Conservation (phyloP, 2,329 filamentous ascomycete genomes). For the Ophiostoma perfectum region DNA sequence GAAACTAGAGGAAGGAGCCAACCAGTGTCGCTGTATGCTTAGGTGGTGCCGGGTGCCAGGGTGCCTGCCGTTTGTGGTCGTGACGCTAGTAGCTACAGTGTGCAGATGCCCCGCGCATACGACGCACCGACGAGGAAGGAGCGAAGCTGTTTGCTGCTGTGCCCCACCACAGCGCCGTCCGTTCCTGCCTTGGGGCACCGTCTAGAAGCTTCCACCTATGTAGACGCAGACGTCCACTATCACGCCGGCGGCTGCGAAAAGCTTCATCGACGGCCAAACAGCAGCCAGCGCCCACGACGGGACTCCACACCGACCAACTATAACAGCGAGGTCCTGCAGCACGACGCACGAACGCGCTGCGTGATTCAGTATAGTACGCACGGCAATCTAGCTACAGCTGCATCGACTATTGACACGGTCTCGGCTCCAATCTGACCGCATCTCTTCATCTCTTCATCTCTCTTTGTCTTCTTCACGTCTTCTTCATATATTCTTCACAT, state of each 20-base stretch:
- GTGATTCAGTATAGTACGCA: not conserved
- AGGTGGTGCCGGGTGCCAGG: not conserved
- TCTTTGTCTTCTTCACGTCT: not conserved
- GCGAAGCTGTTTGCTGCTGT: not conserved
- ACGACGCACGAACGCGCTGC: not conserved
- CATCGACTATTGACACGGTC: not conserved
- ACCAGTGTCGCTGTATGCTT: not conserved
- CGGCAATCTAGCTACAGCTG: not conserved
- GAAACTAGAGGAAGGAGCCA: not conserved
- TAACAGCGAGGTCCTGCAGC: not conserved
- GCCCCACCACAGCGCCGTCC: constrained; percentile 4
- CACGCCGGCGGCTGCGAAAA: not conserved
- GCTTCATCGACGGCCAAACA: not conserved
- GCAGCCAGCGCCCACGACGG: not conserved
- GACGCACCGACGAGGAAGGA: not conserved
- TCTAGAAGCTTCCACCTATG: constrained; percentile 24
- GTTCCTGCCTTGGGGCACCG: constrained; percentile 8
- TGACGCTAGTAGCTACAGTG: not conserved
- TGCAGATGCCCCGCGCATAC: not conserved
- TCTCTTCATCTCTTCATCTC: not conserved
- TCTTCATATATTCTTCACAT: not conserved
- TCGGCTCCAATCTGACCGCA: not conserved
- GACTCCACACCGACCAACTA: not conserved
- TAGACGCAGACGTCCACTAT: not conserved
- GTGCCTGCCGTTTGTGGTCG: not conserved